Conservation (phyloP, 768 basidiomycete species). For the Inosperma sp. region DNA sequence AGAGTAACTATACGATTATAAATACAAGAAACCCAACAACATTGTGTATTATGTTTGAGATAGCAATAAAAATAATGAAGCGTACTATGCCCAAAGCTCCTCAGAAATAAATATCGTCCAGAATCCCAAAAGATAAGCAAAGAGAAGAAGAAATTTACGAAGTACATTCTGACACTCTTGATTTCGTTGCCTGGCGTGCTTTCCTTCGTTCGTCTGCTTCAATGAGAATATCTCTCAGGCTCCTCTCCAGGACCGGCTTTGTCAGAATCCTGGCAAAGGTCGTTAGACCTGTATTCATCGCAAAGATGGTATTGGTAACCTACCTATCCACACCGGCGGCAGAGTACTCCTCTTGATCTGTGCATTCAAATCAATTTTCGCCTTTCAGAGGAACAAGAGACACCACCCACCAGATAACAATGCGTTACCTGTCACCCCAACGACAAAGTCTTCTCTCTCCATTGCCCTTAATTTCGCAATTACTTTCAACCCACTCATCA, state of each 20-base stretch:
- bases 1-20: too few relatives aligned
- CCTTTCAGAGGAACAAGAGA: not conserved
- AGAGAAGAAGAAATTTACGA: too few relatives aligned
- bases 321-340: slow-evolving; percentile 74
- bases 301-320: slow-evolving; percentile 18
- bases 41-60: too few relatives aligned
- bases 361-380: slow-evolving; percentile 16
- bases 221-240: slow-evolving; percentile 41
- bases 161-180: not conserved
- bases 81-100: too few relatives aligned
- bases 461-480: slow-evolving; percentile 60
- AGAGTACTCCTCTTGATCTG: slow-evolving; percentile 73
- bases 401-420: slow-evolving; percentile 38
- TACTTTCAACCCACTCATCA: slow-evolving; percentile 69
- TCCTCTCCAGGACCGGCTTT: slow-evolving; percentile 72
- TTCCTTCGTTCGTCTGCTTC: slow-evolving; percentile 46
- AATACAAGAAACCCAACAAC: too few relatives aligned
- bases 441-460: slow-evolving; percentile 72
- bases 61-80: too few relatives aligned
- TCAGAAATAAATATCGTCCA: too few relatives aligned
- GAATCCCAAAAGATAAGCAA: too few relatives aligned
- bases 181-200: slow-evolving; percentile 9
- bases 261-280: slow-evolving; percentile 55
- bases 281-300: slow-evolving; percentile 9
- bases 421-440: slow-evolving; percentile 71